Conservation (phyloP, 306 rosid species). For the Medicago ruthenica region DNA sequence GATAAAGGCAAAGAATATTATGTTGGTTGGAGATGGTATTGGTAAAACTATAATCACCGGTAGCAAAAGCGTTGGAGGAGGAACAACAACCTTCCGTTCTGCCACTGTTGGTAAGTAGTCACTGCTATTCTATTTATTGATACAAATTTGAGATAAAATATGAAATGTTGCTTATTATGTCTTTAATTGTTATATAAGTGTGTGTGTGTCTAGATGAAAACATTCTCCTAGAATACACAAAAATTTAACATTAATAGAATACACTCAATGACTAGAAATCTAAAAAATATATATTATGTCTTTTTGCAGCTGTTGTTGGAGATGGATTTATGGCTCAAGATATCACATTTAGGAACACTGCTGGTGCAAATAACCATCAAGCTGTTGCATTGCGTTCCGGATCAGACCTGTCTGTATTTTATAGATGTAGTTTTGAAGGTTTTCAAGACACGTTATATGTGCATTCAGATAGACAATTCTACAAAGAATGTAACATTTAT, state of each 20-base stretch:
- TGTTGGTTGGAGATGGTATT: slow-evolving; percentile 78
- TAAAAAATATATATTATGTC: background rate
- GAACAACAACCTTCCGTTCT: slow-evolving; percentile 71
- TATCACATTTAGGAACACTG: slow-evolving; percentile 74
- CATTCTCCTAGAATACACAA: too few relatives aligned
- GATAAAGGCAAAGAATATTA: slow-evolving; percentile 58
- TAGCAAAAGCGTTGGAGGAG: slow-evolving; percentile 79
- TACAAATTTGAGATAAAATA: background rate
- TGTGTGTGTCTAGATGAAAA: too few relatives aligned
- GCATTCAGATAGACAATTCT: slow-evolving; percentile 67
- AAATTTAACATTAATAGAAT: background rate
- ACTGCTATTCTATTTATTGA: background rate
- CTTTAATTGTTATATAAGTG: too few relatives aligned
- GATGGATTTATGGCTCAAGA: slow-evolving; percentile 68
- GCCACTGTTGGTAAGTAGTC: slow-evolving; percentile 73
- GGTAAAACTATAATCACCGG: slow-evolving; percentile 76
- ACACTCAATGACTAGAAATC: background rate
- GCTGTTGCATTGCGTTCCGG: slow-evolving; percentile 78
- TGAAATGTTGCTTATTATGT: too few relatives aligned
- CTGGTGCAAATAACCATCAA: slow-evolving; percentile 70
- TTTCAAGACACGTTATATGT: slow-evolving; percentile 79
- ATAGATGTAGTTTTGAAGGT: slow-evolving; percentile 72
- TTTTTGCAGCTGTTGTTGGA: slow-evolving; percentile 63
- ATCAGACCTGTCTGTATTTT: slow-evolving; percentile 73
- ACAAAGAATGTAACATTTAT: slow-evolving; percentile 39